A percentile compares a stretch with the other conserved stretches of the same genome.
Evolutionary conservation across 768 basidiomycete genomes (phyloP).

Genomic region (Mycena metata): DNA sequence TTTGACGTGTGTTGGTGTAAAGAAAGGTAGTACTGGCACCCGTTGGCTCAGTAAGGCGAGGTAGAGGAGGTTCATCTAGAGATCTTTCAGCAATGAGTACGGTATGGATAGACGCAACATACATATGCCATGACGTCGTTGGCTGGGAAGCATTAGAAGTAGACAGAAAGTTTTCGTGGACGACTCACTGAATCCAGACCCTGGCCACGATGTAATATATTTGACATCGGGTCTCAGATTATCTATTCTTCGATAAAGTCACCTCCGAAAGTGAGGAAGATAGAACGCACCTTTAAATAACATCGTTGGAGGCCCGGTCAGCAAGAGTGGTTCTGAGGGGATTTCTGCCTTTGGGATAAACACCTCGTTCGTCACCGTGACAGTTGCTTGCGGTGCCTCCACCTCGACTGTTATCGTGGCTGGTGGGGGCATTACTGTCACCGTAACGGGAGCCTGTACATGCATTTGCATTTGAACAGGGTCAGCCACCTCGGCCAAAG

Average conservation of each 20-base stretch:
- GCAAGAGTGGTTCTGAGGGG: neutral
- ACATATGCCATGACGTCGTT: slow-evolving; percentile 63
- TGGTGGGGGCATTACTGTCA: neutral
- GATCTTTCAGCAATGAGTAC: neutral
- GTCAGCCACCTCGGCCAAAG: neutral
- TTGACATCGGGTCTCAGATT: slow-evolving; percentile 59
- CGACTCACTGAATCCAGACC: slow-evolving; percentile 58
- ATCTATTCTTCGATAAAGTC: slow-evolving; percentile 44
- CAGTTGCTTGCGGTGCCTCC: slow-evolving; percentile 2
- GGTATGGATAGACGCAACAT: neutral
- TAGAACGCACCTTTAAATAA: slow-evolving; percentile 51
- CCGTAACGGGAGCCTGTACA: neutral
- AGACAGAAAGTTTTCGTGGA: neutral
- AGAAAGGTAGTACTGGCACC: slow-evolving; percentile 51
- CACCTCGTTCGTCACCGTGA: slow-evolving; percentile 4
- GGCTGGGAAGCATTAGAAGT: slow-evolving; percentile 44
- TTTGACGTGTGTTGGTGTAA: slow-evolving; percentile 49
- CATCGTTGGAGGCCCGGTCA: slow-evolving; percentile 53
- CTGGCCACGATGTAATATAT: slow-evolving; percentile 62
- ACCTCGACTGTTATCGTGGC: slow-evolving; percentile 7
- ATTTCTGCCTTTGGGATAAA: neutral
- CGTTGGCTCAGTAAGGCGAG: slow-evolving; percentile 50
- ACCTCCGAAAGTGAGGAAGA: neutral
- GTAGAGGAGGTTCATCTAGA: slow-evolving; percentile 52
- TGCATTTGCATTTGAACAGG: neutral